These are phyloP conservation scores for Centella asiatica DNA, from an alignment of 129 eudicot species.

Conservation along the genomic window DNA sequence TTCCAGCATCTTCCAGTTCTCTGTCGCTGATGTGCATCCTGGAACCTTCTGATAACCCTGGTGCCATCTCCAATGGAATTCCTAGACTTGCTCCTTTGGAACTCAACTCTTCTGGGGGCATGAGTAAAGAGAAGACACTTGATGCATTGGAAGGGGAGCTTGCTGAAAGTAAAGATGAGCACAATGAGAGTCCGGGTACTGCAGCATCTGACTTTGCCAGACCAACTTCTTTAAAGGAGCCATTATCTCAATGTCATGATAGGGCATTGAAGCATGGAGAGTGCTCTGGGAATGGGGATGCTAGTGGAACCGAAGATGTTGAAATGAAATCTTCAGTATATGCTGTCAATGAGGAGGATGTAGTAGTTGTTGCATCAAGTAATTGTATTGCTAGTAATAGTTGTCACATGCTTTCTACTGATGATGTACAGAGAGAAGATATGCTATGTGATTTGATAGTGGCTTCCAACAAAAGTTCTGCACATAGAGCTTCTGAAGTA, in stretches of 20 bases:
- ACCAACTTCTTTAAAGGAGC: constrained; percentile 13
- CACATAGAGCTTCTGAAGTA: constrained; percentile 39
- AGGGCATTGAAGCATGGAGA: constrained; percentile 17
- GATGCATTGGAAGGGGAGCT: constrained; percentile 17
- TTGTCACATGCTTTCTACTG: constrained; percentile 8
- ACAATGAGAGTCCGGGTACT: constrained; percentile 52
- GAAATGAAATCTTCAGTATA: constrained; percentile 17
- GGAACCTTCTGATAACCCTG: constrained; percentile 25
- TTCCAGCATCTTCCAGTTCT: constrained; percentile 29
- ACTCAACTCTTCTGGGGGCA: constrained; percentile 26
- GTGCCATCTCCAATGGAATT: constrained; percentile 14
- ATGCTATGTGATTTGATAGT: constrained; percentile 24
- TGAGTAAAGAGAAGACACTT: constrained; percentile 15
- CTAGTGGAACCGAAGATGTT: constrained; percentile 19
- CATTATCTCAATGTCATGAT: not conserved
- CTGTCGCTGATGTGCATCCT: constrained; percentile 15
- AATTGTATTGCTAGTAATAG: constrained; percentile 7
- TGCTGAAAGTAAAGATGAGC: constrained; percentile 25
- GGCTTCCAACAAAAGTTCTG: constrained; percentile 50
- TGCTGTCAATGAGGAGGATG: constrained; percentile 16
- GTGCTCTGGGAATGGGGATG: constrained; percentile 10
- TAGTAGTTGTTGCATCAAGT: constrained; percentile 10
- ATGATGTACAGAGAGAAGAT: constrained; percentile 12
- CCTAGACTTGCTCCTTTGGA: constrained; percentile 27
- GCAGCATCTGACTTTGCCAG: constrained; percentile 48